Evolutionary conservation across 78 protist species (phyloP), one percentile per base, ranked within the genome.

Genomic region (Ministeria vibrans): DNA sequence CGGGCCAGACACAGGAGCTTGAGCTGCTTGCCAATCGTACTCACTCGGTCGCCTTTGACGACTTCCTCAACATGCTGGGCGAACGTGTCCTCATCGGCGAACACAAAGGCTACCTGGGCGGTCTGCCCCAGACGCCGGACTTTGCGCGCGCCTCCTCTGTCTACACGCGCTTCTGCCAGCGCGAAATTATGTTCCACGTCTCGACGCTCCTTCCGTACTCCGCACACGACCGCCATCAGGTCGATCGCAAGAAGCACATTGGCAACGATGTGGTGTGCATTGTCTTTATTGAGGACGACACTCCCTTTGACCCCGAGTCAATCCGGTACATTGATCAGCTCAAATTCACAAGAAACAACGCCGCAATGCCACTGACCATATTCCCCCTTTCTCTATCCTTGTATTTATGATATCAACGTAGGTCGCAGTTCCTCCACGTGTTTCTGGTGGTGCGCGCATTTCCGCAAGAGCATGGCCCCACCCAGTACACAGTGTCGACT

Each of bases 121-220:
- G 92, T 30, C 76, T 92, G 20, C 91, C 86, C 77, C 34, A n/a
- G 28, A 41, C 27, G 13, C 30, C 68, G 71, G 86, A 84, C 39
- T 59, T 75, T 34, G 77, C 91, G 44, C 92, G 95, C 32, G 63
- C 69, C 25, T 73, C 83, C 36, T 82, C 90, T 25, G 81, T 92
- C 62, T 83, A 75, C 72, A 51, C 78, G 30, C 28, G 39, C 28
- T 77, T 72, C 45, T 36, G 68, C 32, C 81, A 66, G 1, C 77
- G 71, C 55, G 89, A 92, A 80, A 77, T 92, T 39, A 92, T 92
- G 95, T 92, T 72, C 43, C 95, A 92, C 74, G 95, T 92, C 23
- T 71, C 88, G 15, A 83, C 92, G 28, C 43, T 79, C 34, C 69
- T 92, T 32, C 95, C 92, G 30, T 79, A 42, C 61, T 45, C 68